Evolutionary conservation across 2,329 filamentous ascomycete species (phyloP), one percentile per base, ranked within the genome.

Genomic region (Tolypocladium capitatum): DNA sequence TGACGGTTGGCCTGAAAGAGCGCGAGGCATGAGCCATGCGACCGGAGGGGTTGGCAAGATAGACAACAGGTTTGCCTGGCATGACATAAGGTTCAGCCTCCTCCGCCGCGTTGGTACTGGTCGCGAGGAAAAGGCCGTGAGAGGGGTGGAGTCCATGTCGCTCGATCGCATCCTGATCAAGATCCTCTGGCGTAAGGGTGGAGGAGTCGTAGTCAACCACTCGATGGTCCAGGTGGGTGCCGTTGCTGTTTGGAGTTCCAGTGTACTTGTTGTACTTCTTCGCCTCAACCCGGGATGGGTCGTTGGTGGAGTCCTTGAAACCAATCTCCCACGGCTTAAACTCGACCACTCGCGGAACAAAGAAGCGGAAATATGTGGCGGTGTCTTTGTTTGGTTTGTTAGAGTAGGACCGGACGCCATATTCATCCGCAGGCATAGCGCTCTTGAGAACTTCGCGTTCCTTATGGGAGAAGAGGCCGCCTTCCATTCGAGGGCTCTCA

Each of bases 281-380:
- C 8, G 28, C 27, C 13, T 44, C 43, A 16, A 20, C 35, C 18
- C 36, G 35, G 30, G 36, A 18, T 11, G 71, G 69, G 53, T 76
- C 74, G 50, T 80, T 80, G 51, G 70, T 70, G 4, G 74, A 76
- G 55, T 80, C 77, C 21, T 74, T 70, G 58, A 78, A 80, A 14
- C 77, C 77, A 51, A 81, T 80, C 56, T 80, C 75, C 49, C 71
- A 65, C 9, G 72, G 63, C 34, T 74, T 67, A 48, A 70, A 79
- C 46, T 68, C 62, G 51, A 73, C 74, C 0, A 68, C 53, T 7
- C 63, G 64, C 11, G 75, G 75, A 5, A 59, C 59, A 40, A 77
- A 62, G 55, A 80, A 69, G 48, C 79, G 70, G 27, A 73, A 75
- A 54, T 76, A 78, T 56, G 72, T 70, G 27, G 67, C 51, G 63